These are phyloP conservation scores for Hippophae tibetana DNA, from an alignment of 306 rosid genomes.

Conservation along the genomic window DNA sequence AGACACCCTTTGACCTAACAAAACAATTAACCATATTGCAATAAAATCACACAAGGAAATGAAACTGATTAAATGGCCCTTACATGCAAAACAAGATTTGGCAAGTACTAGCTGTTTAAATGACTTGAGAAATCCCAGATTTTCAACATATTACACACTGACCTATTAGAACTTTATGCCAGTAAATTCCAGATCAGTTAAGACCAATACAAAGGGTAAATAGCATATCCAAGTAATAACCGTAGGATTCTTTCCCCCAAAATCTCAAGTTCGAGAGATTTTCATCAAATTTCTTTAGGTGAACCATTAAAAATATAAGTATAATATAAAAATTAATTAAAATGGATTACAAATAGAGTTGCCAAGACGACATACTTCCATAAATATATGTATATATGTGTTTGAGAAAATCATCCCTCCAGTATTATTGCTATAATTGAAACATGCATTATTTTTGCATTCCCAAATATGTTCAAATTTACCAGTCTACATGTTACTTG, in stretches of 20 bases:
- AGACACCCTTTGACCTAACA: slow-evolving; percentile 66
- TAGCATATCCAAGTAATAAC: background rate
- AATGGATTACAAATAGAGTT: no score
- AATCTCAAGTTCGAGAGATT: no score
- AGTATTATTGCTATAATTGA: no score
- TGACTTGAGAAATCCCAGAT: background rate
- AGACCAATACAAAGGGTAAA: background rate
- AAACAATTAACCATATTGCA: slow-evolving; percentile 22
- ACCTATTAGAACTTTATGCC: background rate
- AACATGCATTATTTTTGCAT: no score
- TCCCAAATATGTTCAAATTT: no score
- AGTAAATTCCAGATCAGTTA: background rate
- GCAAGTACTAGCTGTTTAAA: slow-evolving; percentile 4
- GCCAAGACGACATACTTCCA: no score
- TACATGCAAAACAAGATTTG: slow-evolving; percentile 10
- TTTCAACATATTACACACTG: background rate
- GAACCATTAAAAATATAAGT: no score
- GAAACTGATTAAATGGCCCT: background rate
- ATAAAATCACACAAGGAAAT: slow-evolving; percentile 14
- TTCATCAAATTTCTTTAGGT: no score
- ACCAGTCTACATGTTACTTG: no score
- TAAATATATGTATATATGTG: no score
- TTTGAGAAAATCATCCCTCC: no score
- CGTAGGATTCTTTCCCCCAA: background rate
- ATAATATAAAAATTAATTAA: no score